Base-by-base conservation (phyloP, 1,139 yeast genomes). In the Kodamaea sp. region DNA sequence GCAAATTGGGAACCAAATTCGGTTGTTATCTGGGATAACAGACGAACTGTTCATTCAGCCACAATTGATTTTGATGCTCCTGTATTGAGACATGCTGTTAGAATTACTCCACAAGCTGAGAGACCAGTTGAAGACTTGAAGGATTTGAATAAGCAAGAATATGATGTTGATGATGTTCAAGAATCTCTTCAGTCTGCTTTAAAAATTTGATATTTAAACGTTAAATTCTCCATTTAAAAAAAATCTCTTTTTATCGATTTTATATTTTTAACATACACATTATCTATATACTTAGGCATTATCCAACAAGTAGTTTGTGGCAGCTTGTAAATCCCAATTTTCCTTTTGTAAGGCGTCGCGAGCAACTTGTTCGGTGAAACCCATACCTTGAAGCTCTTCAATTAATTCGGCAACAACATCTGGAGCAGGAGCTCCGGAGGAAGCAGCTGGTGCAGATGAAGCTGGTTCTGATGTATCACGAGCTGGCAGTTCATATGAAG, bases 331-430 rank as follows among this genome's bases (percentile, higher is more conserved):
- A 53, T 85, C 78, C 84, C 92, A 86, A 45, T 79, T 70, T 53
- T 81, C 80, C 55, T 68, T 74, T 49, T 78, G 70, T 45, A 90
- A 70, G 2, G 97, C 97, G 7, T 70, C 73, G 8, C 71, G 53
- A 1, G 92, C 88, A 42, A 81, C 81, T 1, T 68, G 66, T 44
- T 75, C 73, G 28, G 79, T 77, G 58, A 90, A 90, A 2, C 97
- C 97, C 97, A 90, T 90, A 29, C 92, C 90, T 20, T 80, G 78
- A 47, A 90, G 69, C 58, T 88, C 96, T 47, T 81, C 84, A 28
- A 87, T 69, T 1, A 84, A 80, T 34, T 74, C 54, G 4, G 42
- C 45, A 26, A 46, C 34, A 11, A 24, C 31, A 7, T 48, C 53
- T 34, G 59, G 63, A 8, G 42, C 35, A 6, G 45, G 49, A 30